Conservation (phyloP, 495 filamentous ascomycete genomes). For the Xylaria grammica region DNA sequence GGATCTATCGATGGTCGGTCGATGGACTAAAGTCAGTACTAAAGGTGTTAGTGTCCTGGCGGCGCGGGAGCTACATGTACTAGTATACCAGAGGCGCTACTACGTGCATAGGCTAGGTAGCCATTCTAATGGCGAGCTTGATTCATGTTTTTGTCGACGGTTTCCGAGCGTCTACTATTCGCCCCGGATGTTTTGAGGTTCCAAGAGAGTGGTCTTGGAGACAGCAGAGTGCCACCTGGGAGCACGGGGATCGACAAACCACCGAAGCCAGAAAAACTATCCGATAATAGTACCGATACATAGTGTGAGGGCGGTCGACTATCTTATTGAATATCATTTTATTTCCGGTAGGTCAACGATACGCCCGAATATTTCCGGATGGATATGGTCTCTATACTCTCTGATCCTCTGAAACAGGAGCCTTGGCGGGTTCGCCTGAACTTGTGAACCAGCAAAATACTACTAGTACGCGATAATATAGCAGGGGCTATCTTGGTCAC, state of each 20-base stretch:
- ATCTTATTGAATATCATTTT: constrained; percentile 4
- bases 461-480: not conserved
- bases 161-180: not conserved
- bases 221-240: not conserved
- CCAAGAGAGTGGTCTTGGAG: not conserved
- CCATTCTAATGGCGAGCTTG: too few relatives aligned
- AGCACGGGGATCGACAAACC: constrained; percentile 1
- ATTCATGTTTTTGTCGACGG: too few relatives aligned
- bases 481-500: not conserved
- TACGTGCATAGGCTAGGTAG: not conserved
- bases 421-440: not conserved
- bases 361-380: not conserved
- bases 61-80: not conserved
- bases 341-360: not conserved
- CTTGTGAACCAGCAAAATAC: not conserved
- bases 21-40: too few relatives aligned
- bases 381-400: not conserved
- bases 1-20: not conserved
- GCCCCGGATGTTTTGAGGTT: constrained; percentile 3
- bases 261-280: constrained; percentile 6
- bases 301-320: not conserved
- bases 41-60: not conserved
- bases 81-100: not conserved
- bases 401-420: constrained; percentile 2
- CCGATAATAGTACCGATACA: constrained; percentile 20